Evolutionary conservation across 768 basidiomycete genomes (phyloP), one percentile per base, ranked within the genome.

Genomic region (Serpula lacrymans): DNA sequence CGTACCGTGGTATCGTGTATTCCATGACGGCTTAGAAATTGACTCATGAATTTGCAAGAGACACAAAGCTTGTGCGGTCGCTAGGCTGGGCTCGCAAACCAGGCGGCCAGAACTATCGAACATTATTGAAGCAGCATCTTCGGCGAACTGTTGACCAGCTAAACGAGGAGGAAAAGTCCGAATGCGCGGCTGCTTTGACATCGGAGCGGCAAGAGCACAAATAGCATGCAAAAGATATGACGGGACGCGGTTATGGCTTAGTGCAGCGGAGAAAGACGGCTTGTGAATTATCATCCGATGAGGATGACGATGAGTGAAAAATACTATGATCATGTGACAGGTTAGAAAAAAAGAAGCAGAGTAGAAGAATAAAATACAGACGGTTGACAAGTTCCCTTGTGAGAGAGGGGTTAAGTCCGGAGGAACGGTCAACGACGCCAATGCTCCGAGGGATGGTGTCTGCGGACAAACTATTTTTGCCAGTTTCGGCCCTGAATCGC

Each of bases 241-340:
- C 28, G 88, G 88, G 23, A 91, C 74, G 42, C 74, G 71, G 48
- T 80, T 80, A 45, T 78, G 77, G 41, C 76, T 75, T 6, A 91
- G 74, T 23, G 75, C 70, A 2, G 78, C 70, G 17, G 80, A 70
- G 51, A 91, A 91, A 6, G 82, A 79, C 16, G 88, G 82, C 38
- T 85, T 85, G 62, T 91, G 88, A 33, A 91, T 75, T 45, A 89
- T 71, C 50, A 81, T 72, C 26, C 83, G 77, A 46, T 81, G 78
- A 17, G 88, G 88, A 54, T 89, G 84, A 49, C 82, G 83, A 57
- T 85, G 84, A 18, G 88, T 74, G 58, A 90, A 89, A 60, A 89
- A 89, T 8, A 89, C 87, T 89, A 37, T 29, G 25, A 35, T 41
- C 34, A 23, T 2, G 18, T 13, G 7, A 54, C 17, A 50, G 37